A percentile compares a stretch with the other conserved stretches of the same genome.
Conservation (phyloP, 2,329 filamentous ascomycete genomes). For the Aspergillus carbonarius region DNA sequence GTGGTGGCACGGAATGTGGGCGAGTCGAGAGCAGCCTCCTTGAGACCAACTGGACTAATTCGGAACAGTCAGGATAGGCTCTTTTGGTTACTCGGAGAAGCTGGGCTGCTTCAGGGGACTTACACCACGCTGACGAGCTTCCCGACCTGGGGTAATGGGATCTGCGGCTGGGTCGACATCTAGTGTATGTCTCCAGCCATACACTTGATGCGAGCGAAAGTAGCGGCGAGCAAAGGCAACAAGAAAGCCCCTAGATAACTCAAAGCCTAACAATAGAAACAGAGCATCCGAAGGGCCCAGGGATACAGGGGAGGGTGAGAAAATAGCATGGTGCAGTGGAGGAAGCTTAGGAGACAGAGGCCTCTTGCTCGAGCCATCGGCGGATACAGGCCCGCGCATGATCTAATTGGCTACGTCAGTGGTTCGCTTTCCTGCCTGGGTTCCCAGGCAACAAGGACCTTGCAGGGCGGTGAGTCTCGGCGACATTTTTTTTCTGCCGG, state of each 20-base stretch:
- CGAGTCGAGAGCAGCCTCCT: conserved; percentile 94
- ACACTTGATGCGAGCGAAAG: conserved; percentile 26
- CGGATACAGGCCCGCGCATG: conserved; percentile 21
- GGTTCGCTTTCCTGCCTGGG: conserved; percentile 15
- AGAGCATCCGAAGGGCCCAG: conserved; percentile 13
- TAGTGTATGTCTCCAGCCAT: conserved; percentile 39
- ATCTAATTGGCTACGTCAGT: conserved; percentile 41
- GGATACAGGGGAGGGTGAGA: conserved; percentile 18
- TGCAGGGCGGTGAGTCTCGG: conserved; percentile 24
- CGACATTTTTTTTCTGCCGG: conserved; percentile 33
- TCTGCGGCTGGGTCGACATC: conserved; percentile 42
- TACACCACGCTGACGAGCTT: conserved; percentile 49
- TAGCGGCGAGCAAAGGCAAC: conserved; percentile 6
- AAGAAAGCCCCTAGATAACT: conserved; percentile 5
- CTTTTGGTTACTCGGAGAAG: neutral
- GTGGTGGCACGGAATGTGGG: conserved; percentile 89
- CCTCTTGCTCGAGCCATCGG: conserved; percentile 19
- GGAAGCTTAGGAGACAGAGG: conserved; percentile 14
- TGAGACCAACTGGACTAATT: conserved; percentile 73
- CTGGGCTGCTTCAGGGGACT: conserved; percentile 15
- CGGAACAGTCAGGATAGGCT: conserved; percentile 13
- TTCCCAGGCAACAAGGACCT: conserved; percentile 15
- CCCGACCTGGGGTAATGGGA: conserved; percentile 41
- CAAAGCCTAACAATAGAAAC: neutral
- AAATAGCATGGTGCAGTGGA: conserved; percentile 9